Base-by-base conservation (phyloP, 257 asterid genomes). In the Capsicum pubescens region DNA sequence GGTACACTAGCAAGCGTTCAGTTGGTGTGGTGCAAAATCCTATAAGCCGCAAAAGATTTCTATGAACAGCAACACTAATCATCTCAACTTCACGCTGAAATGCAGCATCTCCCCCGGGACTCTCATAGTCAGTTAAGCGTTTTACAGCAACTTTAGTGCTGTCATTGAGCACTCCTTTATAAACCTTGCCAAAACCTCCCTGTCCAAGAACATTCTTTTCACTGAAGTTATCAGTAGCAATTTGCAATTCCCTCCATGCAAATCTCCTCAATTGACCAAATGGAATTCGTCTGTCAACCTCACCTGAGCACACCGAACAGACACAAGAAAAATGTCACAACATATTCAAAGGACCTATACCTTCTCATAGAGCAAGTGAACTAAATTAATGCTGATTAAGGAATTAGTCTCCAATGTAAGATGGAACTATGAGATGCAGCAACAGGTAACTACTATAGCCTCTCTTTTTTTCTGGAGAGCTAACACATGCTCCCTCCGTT, bases 31-130 rank as follows among this genome's bases (percentile, higher is more conserved):
- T 94, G 90, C 98, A 94, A 85, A 94, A 96, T 58, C 99, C 99
- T 13, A 96, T 93, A 67, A 96, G 88, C 17, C 95, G 88, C 72
- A 96, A 89, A 54, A 96, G 97, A 87, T 96, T 96, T 86, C 91
- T 90, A 90, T 96, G 99, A 55, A 96, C 99, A 72, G 99, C 99
- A 46, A 95, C 99, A 83, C 98, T 93, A 64, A 95, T 95, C 99
- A 96, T 92, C 97, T 94, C 98, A 35, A 96, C 98, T 91, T 96
- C 99, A 19, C 99, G 97, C 84, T 91, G 97, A 89, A 96, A 96
- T 0, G 99, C 98, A 32, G 88, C 92, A 84, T 96, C 99, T 46
- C 99, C 98, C 63, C 98, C 98, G 3, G 99, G 98, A 85, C 94
- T 92, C 90, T 93, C 98, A 54, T 89, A 96, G 87, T 96, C 97